Percentiles rank a stretch among this genome's conserved stretches.
Evolutionary conservation across 2,329 filamentous ascomycete genomes (phyloP).

Genomic region (Fusarium tuaranense): DNA sequence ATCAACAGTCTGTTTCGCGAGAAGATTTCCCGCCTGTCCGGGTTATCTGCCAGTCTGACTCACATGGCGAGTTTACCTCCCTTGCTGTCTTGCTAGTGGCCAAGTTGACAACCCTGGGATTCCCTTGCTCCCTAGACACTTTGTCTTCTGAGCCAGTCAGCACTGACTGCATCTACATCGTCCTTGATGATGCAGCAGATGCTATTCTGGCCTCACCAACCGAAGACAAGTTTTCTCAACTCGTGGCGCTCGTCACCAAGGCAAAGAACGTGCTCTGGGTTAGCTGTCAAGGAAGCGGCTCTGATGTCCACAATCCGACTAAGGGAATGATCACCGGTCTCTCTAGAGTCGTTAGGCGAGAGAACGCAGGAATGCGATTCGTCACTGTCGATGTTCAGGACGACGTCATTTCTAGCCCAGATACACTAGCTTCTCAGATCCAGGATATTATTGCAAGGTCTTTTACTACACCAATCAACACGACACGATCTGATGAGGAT

Average conservation of each 20-base stretch:
- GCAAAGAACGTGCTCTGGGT: conserved; percentile 26
- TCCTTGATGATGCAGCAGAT: conserved; percentile 14
- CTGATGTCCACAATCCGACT: conserved; percentile 4
- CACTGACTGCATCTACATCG: conserved; percentile 13
- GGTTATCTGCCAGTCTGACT: conserved; percentile 17
- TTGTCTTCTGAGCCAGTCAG: conserved; percentile 5
- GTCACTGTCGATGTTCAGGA: conserved; percentile 34
- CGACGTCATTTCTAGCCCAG: conserved; percentile 15
- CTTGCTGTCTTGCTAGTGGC: conserved; percentile 5
- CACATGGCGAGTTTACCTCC: conserved; percentile 5
- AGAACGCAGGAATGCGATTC: conserved; percentile 31
- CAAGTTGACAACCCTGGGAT: conserved; percentile 9
- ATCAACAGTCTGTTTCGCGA: neutral
- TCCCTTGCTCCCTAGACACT: neutral
- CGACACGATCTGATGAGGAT: conserved; percentile 9
- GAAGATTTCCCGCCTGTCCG: conserved; percentile 6
- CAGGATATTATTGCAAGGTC: conserved; percentile 11
- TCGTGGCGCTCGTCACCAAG: conserved; percentile 5
- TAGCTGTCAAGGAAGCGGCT: conserved; percentile 12
- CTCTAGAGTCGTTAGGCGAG: conserved; percentile 35
- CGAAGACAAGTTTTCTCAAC: conserved; percentile 8
- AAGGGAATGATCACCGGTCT: conserved; percentile 37
- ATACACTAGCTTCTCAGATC: neutral
- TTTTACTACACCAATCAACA: conserved; percentile 5
- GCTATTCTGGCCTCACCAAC: conserved; percentile 12